Evolutionary conservation across 2,329 filamentous ascomycete genomes (phyloP).

Genomic region (Colletotrichum sp.): DNA sequence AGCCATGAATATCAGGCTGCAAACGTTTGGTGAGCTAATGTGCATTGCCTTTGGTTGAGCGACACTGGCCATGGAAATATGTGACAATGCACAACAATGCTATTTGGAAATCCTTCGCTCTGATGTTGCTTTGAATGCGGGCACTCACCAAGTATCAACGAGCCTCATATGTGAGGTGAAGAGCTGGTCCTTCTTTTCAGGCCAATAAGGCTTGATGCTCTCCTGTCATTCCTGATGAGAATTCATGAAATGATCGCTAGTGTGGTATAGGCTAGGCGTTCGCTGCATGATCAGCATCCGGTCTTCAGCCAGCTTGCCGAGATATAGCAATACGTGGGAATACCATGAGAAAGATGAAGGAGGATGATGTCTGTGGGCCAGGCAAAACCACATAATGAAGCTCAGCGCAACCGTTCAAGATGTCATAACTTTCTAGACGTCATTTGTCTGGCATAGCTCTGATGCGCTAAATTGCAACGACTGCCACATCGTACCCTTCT

Average conservation of each 20-base stretch:
- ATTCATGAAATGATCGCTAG: not conserved
- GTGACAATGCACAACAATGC: not conserved
- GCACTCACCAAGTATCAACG: not conserved
- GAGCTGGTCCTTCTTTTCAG: not conserved
- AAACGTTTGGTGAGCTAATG: too few species aligned
- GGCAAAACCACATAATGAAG: not conserved
- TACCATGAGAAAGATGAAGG: not conserved
- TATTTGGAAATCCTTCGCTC: not conserved
- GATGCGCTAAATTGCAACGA: too few species aligned
- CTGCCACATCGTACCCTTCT: too few species aligned
- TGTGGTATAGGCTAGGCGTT: not conserved
- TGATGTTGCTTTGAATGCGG: not conserved
- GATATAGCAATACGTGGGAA: not conserved
- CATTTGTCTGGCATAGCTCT: not conserved
- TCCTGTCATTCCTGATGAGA: not conserved
- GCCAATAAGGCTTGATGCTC: not conserved
- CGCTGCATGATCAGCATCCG: accelerated
- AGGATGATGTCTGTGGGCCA: not conserved
- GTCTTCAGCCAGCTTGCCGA: not conserved
- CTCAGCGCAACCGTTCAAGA: accelerated
- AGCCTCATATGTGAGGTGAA: not conserved
- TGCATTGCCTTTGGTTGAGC: not conserved
- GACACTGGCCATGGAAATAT: not conserved
- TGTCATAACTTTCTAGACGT: not conserved
- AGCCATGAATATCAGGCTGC: not conserved